phyloP scores from a whole-genome alignment of 164 flowering plant species.

The Paratinospora sagittata region DNA sequence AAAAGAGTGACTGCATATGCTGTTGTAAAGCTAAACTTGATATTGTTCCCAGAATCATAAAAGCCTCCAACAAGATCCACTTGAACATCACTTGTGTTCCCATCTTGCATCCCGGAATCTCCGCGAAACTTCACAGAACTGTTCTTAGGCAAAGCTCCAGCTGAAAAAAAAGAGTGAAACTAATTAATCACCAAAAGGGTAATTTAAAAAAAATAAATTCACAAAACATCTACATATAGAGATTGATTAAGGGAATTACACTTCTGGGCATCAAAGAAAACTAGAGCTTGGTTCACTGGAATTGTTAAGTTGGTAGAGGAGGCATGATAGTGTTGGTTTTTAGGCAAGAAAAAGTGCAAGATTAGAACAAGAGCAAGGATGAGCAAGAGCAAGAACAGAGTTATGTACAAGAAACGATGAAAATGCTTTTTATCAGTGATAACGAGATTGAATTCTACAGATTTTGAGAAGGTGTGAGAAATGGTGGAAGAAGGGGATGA shows the following conservation, averaged over 20 bases:
- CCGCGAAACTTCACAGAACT: conserved; percentile 41
- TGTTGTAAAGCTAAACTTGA: conserved; percentile 55
- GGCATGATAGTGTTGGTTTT: conserved; percentile 23
- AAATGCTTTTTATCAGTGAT: conserved; percentile 28
- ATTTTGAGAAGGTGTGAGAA: conserved; percentile 39
- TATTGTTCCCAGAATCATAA: conserved; percentile 65
- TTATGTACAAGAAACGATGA: conserved; percentile 32
- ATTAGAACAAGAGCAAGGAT: conserved; percentile 23
- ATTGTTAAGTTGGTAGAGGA: conserved; percentile 32
- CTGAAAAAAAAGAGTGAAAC: conserved; percentile 22
- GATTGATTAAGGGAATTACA: conserved; percentile 27
- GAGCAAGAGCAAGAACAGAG: conserved; percentile 13
- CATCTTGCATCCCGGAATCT: conserved; percentile 54
- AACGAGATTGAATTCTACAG: conserved; percentile 35
- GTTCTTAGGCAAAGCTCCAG: conserved; percentile 43
- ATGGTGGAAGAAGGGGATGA: conserved; percentile 15
- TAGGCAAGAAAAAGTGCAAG: conserved; percentile 27
- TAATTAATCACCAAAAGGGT: not conserved
- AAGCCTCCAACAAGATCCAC: conserved; percentile 59
- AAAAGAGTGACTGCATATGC: conserved; percentile 56
- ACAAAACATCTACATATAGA: not conserved
- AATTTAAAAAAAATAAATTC: not conserved
- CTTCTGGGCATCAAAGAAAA: conserved; percentile 67
- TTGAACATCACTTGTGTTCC: conserved; percentile 20
- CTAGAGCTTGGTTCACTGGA: conserved; percentile 46